A percentile compares a stretch with the other conserved stretches of the same genome.
phyloP scores from a whole-genome alignment of 75 land plant species.

The Selaginella tamariscina region DNA sequence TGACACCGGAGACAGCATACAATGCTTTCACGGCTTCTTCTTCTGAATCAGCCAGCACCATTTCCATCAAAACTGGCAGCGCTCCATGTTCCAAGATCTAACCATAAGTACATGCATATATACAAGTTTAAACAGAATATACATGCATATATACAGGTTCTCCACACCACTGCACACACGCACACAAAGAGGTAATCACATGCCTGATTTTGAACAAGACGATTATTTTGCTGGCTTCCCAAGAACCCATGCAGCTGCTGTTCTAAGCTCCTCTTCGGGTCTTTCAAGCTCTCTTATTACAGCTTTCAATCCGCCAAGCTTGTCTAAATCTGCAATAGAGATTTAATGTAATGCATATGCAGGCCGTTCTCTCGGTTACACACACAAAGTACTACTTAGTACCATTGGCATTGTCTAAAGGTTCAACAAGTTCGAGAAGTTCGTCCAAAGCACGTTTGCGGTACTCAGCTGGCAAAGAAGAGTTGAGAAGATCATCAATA shows the following conservation, averaged over 20 bases:
- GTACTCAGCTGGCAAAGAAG: slow-evolving; percentile 49
- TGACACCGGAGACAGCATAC: slow-evolving; percentile 81
- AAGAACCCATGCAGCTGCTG: slow-evolving; percentile 76
- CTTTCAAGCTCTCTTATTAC: slow-evolving; percentile 53
- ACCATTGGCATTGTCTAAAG: slow-evolving; percentile 93
- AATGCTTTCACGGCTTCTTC: slow-evolving; percentile 89
- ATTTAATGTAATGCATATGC: not conserved
- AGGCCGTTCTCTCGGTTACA: too few species aligned
- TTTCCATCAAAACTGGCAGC: slow-evolving; percentile 52
- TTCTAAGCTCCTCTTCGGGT: slow-evolving; percentile 50
- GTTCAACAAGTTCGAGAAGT: slow-evolving; percentile 80
- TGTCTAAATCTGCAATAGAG: slow-evolving; percentile 57
- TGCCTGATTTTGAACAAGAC: slow-evolving; percentile 80
- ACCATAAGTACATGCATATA: not conserved
- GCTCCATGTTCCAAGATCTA: slow-evolving; percentile 60
- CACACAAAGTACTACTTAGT: not conserved
- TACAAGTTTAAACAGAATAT: not conserved
- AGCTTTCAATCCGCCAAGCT: slow-evolving; percentile 68
- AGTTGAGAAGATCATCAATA: slow-evolving; percentile 63
- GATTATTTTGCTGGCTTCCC: slow-evolving; percentile 94
- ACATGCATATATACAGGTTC: not conserved
- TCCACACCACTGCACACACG: not conserved
- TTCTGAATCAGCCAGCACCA: slow-evolving; percentile 44
- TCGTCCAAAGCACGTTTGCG: slow-evolving; percentile 70
- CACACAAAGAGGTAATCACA: not conserved